Evolutionary conservation across 2,329 filamentous ascomycete genomes (phyloP).

Genomic region (Juglanconis sp.): DNA sequence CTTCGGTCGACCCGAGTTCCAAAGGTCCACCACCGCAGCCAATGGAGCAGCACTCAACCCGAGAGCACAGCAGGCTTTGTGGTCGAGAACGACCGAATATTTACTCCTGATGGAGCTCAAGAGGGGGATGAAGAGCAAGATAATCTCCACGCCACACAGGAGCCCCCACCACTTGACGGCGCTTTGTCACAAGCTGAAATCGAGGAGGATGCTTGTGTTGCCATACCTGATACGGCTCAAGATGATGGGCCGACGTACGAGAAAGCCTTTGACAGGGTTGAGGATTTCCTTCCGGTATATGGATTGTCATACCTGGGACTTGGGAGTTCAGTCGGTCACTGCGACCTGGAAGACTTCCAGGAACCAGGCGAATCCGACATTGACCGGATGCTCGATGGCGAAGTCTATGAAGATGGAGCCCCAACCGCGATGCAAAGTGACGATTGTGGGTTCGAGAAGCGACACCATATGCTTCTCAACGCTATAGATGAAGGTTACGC

Average conservation of each 20-base stretch:
- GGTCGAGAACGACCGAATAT: background rate
- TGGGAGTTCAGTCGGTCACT: background rate
- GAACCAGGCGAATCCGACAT: background rate
- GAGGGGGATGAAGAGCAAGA: background rate
- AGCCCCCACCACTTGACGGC: background rate
- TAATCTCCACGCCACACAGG: background rate
- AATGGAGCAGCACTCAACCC: background rate
- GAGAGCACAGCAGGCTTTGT: background rate
- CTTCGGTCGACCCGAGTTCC: background rate
- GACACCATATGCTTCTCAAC: background rate
- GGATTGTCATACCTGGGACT: background rate
- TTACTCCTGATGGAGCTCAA: background rate
- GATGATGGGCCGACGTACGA: too few species aligned
- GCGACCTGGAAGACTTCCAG: background rate
- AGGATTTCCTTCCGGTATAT: background rate
- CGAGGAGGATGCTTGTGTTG: too few species aligned
- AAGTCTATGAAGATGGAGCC: background rate
- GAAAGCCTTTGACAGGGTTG: background rate
- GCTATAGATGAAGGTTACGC: background rate
- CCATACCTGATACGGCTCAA: too few species aligned
- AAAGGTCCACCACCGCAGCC: background rate
- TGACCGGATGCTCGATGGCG: background rate
- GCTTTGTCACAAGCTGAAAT: background rate
- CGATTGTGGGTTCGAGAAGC: background rate
- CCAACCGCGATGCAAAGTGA: background rate